A percentile compares a stretch with the other conserved stretches of the same genome.
These are phyloP conservation scores for Sarcocystis neurona DNA, from an alignment of 169 alveolate species.

Conservation along the genomic window DNA sequence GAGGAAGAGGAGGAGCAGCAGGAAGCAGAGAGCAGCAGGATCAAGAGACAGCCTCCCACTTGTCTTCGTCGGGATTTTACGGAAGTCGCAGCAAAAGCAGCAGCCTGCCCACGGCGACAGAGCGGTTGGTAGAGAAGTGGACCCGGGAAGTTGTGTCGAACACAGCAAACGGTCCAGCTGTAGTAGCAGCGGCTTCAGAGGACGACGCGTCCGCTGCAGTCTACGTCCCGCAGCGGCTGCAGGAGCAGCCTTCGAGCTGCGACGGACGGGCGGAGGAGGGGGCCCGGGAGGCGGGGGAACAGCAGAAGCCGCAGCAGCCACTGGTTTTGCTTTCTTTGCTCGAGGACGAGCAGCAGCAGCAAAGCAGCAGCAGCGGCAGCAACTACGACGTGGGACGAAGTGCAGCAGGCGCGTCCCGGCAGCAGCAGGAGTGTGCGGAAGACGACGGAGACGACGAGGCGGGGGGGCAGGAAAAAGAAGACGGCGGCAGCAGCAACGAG, in stretches of 20 bases:
- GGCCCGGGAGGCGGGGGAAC: neutral
- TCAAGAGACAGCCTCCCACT: no score
- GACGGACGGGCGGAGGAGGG: neutral
- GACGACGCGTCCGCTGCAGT: constrained; percentile 7
- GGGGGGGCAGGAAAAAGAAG: neutral
- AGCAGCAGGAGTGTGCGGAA: constrained; percentile 30
- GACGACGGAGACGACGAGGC: neutral
- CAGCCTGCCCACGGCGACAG: constrained; percentile 44
- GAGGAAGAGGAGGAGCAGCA: neutral
- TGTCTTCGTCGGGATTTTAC: constrained; percentile 15
- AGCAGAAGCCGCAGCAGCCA: neutral
- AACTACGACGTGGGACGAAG: neutral
- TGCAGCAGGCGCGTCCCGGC: constrained; percentile 28
- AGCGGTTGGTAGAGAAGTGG: constrained; percentile 42
- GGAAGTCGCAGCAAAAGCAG: no score
- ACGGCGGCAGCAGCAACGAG: neutral
- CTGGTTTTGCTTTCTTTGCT: no score
- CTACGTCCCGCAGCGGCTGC: constrained; percentile 11
- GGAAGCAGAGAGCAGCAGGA: neutral
- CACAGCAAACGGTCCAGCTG: no score
- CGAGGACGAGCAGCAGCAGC: no score
- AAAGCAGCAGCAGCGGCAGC: constrained; percentile 24
- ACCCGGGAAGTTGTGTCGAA: constrained; percentile 10
- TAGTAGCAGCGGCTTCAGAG: no score
- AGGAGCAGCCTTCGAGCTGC: neutral